Percentiles rank a stretch among this genome's conserved stretches.
Conservation (phyloP, 179 eudicot species). For the Drosera spatulata region DNA sequence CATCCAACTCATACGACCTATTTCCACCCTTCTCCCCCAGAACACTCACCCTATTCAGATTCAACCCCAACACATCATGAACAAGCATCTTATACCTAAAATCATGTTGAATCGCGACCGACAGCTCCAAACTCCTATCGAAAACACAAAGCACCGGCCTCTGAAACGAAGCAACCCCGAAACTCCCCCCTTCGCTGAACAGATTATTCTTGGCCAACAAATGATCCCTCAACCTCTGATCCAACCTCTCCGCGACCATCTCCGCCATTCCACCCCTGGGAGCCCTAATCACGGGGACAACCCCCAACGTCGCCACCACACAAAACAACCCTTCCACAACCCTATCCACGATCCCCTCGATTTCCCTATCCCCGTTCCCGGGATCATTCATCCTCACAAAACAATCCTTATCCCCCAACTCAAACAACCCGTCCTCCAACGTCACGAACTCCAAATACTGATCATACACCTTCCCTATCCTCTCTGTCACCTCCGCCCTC, state of each 20-base stretch:
- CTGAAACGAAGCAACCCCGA: slow-evolving; percentile 46
- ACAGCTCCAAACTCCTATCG: slow-evolving; percentile 81
- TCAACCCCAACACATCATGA: slow-evolving; percentile 85
- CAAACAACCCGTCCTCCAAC: slow-evolving; percentile 71
- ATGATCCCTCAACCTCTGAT: slow-evolving; percentile 86
- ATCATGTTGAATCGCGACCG: slow-evolving; percentile 84
- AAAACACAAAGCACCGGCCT: slow-evolving; percentile 82
- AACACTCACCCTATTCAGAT: slow-evolving; percentile 73
- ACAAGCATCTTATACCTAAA: slow-evolving; percentile 92
- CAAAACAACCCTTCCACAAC: slow-evolving; percentile 76
- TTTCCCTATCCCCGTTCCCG: slow-evolving; percentile 68
- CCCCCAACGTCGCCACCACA: slow-evolving; percentile 76
- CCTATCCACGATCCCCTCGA: slow-evolving; percentile 65
- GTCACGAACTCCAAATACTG: slow-evolving; percentile 90
- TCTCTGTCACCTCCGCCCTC: slow-evolving; percentile 43
- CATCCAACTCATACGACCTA: slow-evolving; percentile 73
- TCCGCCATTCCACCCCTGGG: slow-evolving; percentile 90
- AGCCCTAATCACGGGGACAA: slow-evolving; percentile 75
- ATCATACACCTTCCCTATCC: slow-evolving; percentile 76
- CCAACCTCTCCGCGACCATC: slow-evolving; percentile 78
- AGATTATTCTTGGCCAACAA: slow-evolving; percentile 77
- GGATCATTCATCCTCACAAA: slow-evolving; percentile 87
- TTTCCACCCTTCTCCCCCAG: slow-evolving; percentile 79
- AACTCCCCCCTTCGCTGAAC: slow-evolving; percentile 71
- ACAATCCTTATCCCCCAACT: slow-evolving; percentile 58